Evolutionary conservation across 2,329 filamentous ascomycete genomes (phyloP).

Genomic region (Geoglossum cookeanum): DNA sequence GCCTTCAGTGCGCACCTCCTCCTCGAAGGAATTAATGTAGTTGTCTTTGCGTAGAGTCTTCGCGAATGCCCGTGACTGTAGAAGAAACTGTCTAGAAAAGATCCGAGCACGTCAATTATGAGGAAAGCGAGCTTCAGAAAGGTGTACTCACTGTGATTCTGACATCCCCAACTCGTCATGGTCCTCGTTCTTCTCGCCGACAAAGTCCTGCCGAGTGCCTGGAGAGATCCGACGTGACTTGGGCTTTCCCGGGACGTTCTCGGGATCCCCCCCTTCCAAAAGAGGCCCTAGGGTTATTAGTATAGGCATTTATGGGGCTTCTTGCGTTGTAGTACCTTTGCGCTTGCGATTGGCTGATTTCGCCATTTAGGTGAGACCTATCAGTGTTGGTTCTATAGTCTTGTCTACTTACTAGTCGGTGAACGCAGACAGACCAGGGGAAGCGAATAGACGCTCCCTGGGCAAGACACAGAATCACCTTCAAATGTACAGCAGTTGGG

Average conservation of each 20-base stretch:
- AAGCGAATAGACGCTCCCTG: neutral
- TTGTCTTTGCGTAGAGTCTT: neutral
- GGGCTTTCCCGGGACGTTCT: neutral
- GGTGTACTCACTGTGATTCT: neutral
- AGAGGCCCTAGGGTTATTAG: neutral
- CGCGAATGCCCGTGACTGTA: neutral
- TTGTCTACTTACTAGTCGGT: neutral
- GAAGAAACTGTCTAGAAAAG: neutral
- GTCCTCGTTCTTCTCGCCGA: neutral
- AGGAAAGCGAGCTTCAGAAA: no score
- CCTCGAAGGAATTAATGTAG: neutral
- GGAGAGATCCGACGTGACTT: neutral
- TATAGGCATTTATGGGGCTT: no score
- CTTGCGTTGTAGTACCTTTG: neutral
- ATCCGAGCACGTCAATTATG: neutral
- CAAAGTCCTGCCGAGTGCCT: neutral
- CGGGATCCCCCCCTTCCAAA: neutral
- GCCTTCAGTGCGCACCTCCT: neutral
- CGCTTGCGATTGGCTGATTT: neutral
- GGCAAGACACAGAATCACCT: neutral
- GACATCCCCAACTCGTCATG: neutral
- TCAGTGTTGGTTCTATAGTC: neutral
- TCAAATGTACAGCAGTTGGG: neutral
- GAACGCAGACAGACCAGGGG: neutral
- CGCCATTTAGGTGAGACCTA: neutral